Conservation (phyloP, 176 grass and related monocot genomes). For the Phoenix roebelenii region DNA sequence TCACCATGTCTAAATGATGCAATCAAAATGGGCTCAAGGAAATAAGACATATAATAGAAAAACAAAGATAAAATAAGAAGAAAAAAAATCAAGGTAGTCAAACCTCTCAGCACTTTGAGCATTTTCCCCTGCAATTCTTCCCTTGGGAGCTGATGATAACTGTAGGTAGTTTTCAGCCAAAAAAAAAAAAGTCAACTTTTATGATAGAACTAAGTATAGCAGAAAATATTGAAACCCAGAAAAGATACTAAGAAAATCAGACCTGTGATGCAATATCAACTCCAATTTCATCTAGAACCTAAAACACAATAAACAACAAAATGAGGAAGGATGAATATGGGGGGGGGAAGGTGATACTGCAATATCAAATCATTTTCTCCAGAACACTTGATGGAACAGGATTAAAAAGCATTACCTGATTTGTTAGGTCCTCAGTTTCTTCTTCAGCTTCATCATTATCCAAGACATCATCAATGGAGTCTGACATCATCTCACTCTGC, state of each 20-base stretch:
- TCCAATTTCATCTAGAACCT: constrained; percentile 97
- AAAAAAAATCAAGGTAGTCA: constrained; percentile 2
- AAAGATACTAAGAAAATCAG: constrained; percentile 14
- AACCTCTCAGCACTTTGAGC: constrained; percentile 73
- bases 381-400: too few relatives aligned
- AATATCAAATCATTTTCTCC: too few relatives aligned
- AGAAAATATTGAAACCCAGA: constrained; percentile 1
- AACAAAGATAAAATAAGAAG: constrained; percentile 7
- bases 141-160: constrained; percentile 90
- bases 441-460: constrained; percentile 92
- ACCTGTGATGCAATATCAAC: constrained; percentile 95
- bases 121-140: constrained; percentile 77
- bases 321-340: not conserved
- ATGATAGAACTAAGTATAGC: not conserved
- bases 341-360: too few relatives aligned
- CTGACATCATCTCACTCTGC: constrained; percentile 95
- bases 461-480: constrained; percentile 63
- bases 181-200: constrained; percentile 3
- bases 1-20: too few relatives aligned
- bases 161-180: constrained; percentile 19
- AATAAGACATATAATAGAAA: too few relatives aligned
- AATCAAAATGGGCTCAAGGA: too few relatives aligned
- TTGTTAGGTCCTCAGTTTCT: constrained; percentile 84
- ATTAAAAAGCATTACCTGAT: constrained; percentile 37
- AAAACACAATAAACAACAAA: constrained; percentile 23